Base-by-base conservation (phyloP, 495 filamentous ascomycete genomes). In the Xylaria flabelliformis region DNA sequence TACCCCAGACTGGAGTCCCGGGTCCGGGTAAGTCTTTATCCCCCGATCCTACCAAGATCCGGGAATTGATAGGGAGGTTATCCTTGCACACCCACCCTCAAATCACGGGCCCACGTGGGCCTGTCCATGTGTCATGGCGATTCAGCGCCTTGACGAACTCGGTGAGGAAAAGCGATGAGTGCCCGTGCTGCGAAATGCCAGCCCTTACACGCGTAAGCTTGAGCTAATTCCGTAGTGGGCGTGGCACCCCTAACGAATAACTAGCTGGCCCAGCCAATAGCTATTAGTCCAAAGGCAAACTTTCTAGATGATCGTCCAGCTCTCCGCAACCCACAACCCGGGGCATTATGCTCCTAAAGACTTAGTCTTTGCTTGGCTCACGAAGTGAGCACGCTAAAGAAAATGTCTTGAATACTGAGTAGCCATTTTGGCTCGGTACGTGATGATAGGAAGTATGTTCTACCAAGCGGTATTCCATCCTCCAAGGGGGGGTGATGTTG, bases 1-100 rank as follows among this genome's bases (percentile, higher is more conserved):
- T 67, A 17, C 48, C 29, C 32, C 36, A 26, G 24, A 17, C 19
- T 39, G 9, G 6, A 32, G 48, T 36, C 65, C 24, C n/a, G 26
- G 13, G 5, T 17, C 65, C 50, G 65, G 32, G 32, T 67, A 67
- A 67, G 65, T 67, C 19, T 67, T 67, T 67, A 67, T 67, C 65
- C 36, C 50, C 19, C 34, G 2, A 41, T 50, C 34, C 34, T 36
- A 46, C 64, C 46, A 17, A 21, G 3, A 67, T 8, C 64, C 64
- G 44, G 64, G 29, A 32, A n/a, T 24, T 41, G 21, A 29, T 67
- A 36, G n/a, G n/a, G 21, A 1, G 34, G 4, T 0, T 21, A 67
- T 67, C 46, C 64, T 67, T 67, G 64, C 64, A 67, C 10, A 39
- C 19, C 41, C 64, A 51, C 46, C 64, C 13, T 66, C 41, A 42